Base-by-base conservation (phyloP, 768 basidiomycete genomes). In the Naganishia antarctica region DNA sequence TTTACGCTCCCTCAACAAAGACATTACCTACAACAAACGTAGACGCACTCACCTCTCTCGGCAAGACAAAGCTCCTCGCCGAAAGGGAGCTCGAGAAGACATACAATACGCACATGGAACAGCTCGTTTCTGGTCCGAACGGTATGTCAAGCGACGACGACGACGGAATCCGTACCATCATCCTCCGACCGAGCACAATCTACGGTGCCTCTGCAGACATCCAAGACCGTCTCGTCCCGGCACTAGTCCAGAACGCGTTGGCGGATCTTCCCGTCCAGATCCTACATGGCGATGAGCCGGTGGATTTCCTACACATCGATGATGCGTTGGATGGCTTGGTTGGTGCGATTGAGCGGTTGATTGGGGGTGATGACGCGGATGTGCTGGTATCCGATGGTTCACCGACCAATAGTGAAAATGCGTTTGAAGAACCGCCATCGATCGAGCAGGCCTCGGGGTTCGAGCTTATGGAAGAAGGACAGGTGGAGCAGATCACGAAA, bases 191-290 rank as follows among this genome's bases (percentile, higher is more conserved):
- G n/a, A 60, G 67, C 16, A 71, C 72, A 28, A 68, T 77, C 21
- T 78, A 77, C 43, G 77, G 77, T 5, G 71, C 66, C 26, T 61
- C 69, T 0, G 65, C 66, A 8, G 73, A 74, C 53, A 66, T 74
- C 32, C 65, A 70, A 12, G 70, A 75, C 15, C 61, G 74, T 3
- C 68, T 76, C 50, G 62, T 77, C 26, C 70, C 73, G 3, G 64
- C 68, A 5, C 50, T 78, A 21, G 58, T 75, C 26, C 65, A 64
- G 16, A 68, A 71, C 45, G 71, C 76, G 7, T 61, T 77, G 15
- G 71, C 70, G 13, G 70, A 73, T 45, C 47, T 71, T 25, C 69
- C 71, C 0, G 71, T 78, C 15, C 77, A 78, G 68, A 69, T 71
- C 48, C 46, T 68, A n/a, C 70, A 70, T 21, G 70, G 70, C 11